Conservation (phyloP, 2,329 filamentous ascomycete species). For the Curvularia hawaiiensis region DNA sequence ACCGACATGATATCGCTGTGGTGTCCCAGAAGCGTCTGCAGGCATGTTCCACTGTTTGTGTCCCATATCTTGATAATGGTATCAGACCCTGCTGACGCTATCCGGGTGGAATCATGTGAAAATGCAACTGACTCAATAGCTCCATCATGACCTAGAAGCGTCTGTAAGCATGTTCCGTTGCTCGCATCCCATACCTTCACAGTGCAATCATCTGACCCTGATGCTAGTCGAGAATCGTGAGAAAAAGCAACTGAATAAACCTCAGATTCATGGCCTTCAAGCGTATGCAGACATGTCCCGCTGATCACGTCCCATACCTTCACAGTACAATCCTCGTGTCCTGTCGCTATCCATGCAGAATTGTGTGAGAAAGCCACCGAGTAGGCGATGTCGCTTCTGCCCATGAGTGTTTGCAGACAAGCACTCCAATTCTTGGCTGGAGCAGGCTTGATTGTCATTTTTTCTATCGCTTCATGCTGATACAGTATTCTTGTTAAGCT, state of each 20-base stretch:
- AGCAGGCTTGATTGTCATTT: background rate
- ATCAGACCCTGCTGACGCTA: background rate
- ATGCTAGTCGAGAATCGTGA: background rate
- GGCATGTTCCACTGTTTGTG: background rate
- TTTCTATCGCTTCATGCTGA: background rate
- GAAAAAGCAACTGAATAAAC: background rate
- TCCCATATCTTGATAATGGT: background rate
- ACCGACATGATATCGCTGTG: too few species aligned
- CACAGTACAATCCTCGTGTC: background rate
- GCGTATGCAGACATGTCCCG: background rate
- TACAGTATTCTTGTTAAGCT: background rate
- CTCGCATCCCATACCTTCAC: background rate
- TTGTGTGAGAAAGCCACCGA: conserved; percentile 17
- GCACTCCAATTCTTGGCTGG: background rate
- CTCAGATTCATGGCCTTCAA: background rate
- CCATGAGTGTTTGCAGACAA: conserved; percentile 26
- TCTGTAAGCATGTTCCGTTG: background rate
- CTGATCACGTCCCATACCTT: background rate
- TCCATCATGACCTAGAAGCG: too few species aligned
- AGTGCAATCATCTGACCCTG: background rate
- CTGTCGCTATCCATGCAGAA: background rate
- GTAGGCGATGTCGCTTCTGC: conserved; percentile 10
- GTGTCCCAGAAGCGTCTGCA: background rate
- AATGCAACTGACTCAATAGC: background rate
- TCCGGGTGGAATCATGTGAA: background rate